Percentiles rank a stretch among this genome's conserved stretches.
phyloP scores from a whole-genome alignment of 2,329 filamentous ascomycete genomes.

The Xylariaceae sp. region DNA sequence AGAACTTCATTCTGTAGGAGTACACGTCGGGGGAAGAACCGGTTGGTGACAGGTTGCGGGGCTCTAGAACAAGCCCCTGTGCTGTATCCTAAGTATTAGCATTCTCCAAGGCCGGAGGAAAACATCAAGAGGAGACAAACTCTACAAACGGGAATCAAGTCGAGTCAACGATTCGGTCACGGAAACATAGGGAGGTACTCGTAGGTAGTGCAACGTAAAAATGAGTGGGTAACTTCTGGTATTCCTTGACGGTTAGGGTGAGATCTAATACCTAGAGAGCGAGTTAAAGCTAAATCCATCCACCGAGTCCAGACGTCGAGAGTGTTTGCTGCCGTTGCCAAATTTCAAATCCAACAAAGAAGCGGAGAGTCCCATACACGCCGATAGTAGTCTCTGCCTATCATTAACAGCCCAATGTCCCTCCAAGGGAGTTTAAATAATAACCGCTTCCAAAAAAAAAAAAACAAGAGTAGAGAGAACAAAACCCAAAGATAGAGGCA shows the following conservation, averaged over 20 bases:
- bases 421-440: slow-evolving; percentile 22
- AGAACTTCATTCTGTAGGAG: too few species aligned
- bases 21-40: too few species aligned
- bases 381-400: slow-evolving; percentile 15
- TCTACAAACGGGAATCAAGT: neutral
- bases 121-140: neutral
- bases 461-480: slow-evolving; percentile 27
- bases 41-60: too few species aligned
- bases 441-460: slow-evolving; percentile 30
- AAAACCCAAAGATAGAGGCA: slow-evolving; percentile 25
- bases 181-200: neutral
- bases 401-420: slow-evolving; percentile 25
- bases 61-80: too few species aligned
- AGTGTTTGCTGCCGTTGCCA: slow-evolving; percentile 31
- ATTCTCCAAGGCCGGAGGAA: neutral
- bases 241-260: slow-evolving; percentile 45
- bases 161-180: neutral
- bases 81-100: too few species aligned
- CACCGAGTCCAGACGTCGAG: slow-evolving; percentile 23
- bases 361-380: slow-evolving; percentile 27
- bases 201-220: neutral
- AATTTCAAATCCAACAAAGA: slow-evolving; percentile 31
- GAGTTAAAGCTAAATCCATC: slow-evolving; percentile 44
- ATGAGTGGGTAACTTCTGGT: slow-evolving; percentile 24
- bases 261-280: slow-evolving; percentile 62